Conservation (phyloP, 192 early-diverging fungal genomes). For the Linnemannia schmuckeri region DNA sequence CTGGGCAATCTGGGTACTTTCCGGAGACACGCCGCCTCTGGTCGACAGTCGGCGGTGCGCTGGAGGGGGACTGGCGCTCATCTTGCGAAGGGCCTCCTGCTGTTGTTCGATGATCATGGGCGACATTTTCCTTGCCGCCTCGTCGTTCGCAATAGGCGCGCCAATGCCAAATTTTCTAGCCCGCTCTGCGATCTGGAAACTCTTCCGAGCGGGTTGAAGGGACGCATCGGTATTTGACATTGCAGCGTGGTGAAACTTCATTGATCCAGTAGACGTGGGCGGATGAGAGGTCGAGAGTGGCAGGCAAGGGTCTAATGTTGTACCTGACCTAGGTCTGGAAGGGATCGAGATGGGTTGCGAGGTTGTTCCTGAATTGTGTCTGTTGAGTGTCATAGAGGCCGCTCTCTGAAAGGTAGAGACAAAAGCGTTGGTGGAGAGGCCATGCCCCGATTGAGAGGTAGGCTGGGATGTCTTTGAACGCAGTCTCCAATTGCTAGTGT, state of each 20-base stretch:
- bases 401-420: conserved; percentile 42
- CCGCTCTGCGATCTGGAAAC: conserved; percentile 55
- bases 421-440: conserved; percentile 38
- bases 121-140: conserved; percentile 51
- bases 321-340: conserved; percentile 15
- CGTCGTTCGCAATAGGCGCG: conserved; percentile 57
- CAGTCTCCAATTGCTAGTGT: conserved; percentile 13
- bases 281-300: conserved; percentile 45
- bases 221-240: background rate
- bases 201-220: conserved; percentile 55
- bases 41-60: background rate
- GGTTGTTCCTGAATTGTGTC: conserved; percentile 20
- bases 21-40: conserved; percentile 6
- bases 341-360: conserved; percentile 26
- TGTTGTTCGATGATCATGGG: conserved; percentile 55
- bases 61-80: conserved; percentile 41
- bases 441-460: background rate
- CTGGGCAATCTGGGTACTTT: background rate
- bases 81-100: conserved; percentile 51
- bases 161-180: conserved; percentile 61
- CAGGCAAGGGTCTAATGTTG: background rate
- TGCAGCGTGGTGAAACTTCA: background rate
- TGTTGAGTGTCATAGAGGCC: conserved; percentile 40
- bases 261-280: background rate
- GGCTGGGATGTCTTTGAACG: conserved; percentile 13